Percentiles rank a stretch among this genome's conserved stretches.
phyloP scores from a whole-genome alignment of 2,329 filamentous ascomycete genomes.

The Tolypocladium ovalisporum region DNA sequence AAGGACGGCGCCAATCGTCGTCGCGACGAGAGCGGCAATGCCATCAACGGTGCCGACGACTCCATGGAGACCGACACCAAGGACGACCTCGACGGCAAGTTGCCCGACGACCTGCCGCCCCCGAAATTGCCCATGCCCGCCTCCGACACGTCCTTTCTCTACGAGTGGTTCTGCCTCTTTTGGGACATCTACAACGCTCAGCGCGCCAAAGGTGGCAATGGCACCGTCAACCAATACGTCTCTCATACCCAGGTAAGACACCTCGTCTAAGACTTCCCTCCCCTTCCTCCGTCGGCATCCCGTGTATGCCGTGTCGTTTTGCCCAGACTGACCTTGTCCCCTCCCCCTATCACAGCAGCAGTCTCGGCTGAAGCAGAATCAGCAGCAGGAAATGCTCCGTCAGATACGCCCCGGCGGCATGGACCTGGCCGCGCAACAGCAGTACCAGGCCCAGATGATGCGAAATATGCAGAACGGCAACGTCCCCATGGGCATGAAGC shows the following conservation, averaged over 20 bases:
- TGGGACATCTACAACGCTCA: slow-evolving; percentile 92
- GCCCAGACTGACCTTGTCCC: slow-evolving; percentile 2
- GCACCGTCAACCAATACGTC: slow-evolving; percentile 64
- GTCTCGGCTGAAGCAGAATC: slow-evolving; percentile 61
- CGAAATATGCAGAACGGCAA: slow-evolving; percentile 51
- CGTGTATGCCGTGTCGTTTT: background rate
- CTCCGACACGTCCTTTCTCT: slow-evolving; percentile 73
- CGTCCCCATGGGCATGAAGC: slow-evolving; percentile 49
- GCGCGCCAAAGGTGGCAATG: slow-evolving; percentile 54
- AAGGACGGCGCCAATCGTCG: slow-evolving; percentile 61
- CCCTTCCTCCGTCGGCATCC: background rate
- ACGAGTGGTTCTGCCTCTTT: slow-evolving; percentile 95
- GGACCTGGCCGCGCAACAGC: slow-evolving; percentile 43
- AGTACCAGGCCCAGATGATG: slow-evolving; percentile 53
- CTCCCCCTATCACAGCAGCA: slow-evolving; percentile 38
- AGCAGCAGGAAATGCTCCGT: slow-evolving; percentile 68
- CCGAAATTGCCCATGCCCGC: slow-evolving; percentile 56
- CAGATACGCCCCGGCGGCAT: slow-evolving; percentile 52
- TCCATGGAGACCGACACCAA: slow-evolving; percentile 76
- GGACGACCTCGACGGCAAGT: slow-evolving; percentile 62
- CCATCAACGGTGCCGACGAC: slow-evolving; percentile 60
- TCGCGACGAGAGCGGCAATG: slow-evolving; percentile 56
- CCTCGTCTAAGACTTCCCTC: background rate
- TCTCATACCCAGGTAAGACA: slow-evolving; percentile 65
- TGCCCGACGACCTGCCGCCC: slow-evolving; percentile 69